These are phyloP conservation scores for Alternaria conjuncta DNA, from an alignment of 2,329 filamentous ascomycete genomes.

Conservation along the genomic window DNA sequence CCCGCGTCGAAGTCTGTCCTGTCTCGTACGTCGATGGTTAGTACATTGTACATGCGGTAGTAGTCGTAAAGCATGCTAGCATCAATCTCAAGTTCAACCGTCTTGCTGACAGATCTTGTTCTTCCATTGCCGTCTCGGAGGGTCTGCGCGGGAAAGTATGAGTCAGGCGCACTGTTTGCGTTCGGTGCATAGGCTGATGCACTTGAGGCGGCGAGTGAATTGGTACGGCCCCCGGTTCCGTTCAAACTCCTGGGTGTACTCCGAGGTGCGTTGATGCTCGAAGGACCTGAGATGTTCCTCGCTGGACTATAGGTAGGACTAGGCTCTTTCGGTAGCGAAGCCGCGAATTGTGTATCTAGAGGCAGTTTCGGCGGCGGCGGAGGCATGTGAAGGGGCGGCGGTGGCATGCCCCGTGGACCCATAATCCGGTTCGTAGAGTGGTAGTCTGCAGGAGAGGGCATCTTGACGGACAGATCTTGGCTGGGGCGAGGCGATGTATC, in stretches of 20 bases:
- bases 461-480: conserved; percentile 45
- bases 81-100: conserved; percentile 67
- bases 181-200: conserved; percentile 47
- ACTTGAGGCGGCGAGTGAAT: conserved; percentile 57
- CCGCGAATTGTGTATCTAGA: conserved; percentile 59
- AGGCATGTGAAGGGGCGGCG: conserved; percentile 29
- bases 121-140: conserved; percentile 21
- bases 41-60: conserved; percentile 69
- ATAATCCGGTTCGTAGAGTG: conserved; percentile 41
- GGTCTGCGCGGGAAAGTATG: conserved; percentile 50
- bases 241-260: conserved; percentile 70
- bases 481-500: conserved; percentile 32
- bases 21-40: conserved; percentile 85
- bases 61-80: conserved; percentile 74
- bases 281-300: conserved; percentile 71
- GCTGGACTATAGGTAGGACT: conserved; percentile 82
- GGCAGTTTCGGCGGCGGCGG: conserved; percentile 55
- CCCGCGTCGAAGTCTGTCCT: conserved; percentile 84
- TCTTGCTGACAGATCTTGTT: conserved; percentile 57
- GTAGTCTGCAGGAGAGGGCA: conserved; percentile 52
- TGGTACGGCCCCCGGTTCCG: conserved; percentile 60
- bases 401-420: conserved; percentile 63
- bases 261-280: conserved; percentile 69
- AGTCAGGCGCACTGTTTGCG: conserved; percentile 43
- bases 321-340: conserved; percentile 71